Conservation (phyloP, 164 flowering plant genomes). For the Saururus chinensis region DNA sequence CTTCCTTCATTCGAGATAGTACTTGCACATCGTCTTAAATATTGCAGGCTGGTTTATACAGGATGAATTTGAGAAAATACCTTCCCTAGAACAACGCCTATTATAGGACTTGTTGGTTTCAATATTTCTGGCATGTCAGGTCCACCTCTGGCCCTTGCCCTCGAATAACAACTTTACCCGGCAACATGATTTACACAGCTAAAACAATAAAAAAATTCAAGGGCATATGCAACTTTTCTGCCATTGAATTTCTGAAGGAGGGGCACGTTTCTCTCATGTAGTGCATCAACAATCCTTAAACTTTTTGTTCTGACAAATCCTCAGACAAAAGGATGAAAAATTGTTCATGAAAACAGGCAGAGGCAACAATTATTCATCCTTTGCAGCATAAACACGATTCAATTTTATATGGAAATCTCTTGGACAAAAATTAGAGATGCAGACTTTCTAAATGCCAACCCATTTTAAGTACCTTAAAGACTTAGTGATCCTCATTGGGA, state of each 20-base stretch:
- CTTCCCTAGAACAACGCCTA: conserved; percentile 99
- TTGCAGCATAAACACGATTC: too few species aligned
- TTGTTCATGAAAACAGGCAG: not conserved
- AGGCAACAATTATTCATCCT: not conserved
- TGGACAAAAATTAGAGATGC: not conserved
- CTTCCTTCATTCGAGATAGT: too few species aligned
- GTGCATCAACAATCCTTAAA: not conserved
- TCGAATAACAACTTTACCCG: conserved; percentile 95
- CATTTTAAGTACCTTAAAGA: conserved; percentile 60
- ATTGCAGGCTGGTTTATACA: too few species aligned
- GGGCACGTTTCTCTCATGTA: not conserved
- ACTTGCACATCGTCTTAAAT: too few species aligned
- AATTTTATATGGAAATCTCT: not conserved
- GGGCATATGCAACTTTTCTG: not conserved
- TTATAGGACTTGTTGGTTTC: conserved; percentile 97
- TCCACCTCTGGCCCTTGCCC: conserved; percentile 98
- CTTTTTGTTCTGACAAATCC: not conserved
- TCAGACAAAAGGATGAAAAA: too few species aligned
- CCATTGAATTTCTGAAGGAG: not conserved
- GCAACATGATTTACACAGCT: conserved; percentile 4
- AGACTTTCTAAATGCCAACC: not conserved
- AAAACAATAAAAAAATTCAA: too few species aligned
- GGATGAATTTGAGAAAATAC: conserved; percentile 23
- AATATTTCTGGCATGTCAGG: conserved; percentile 99
- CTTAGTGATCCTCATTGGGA: conserved; percentile 62